Conservation (phyloP, 169 alveolate species). For the Cryptosporidium sp. region DNA sequence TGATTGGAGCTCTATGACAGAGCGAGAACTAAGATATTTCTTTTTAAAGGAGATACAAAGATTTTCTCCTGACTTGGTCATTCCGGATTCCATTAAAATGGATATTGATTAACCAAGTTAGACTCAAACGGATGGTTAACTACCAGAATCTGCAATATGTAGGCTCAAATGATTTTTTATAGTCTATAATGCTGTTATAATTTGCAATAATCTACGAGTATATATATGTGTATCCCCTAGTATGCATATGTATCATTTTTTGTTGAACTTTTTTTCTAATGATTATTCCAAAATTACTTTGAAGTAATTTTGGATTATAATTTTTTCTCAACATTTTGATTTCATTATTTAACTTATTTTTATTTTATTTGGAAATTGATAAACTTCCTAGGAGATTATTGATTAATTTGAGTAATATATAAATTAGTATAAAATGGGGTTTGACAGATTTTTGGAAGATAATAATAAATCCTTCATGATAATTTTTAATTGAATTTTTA, state of each 20-base stretch:
- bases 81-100: constrained; percentile 79
- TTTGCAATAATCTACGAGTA: neutral
- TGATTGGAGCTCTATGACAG: constrained; percentile 92
- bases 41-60: constrained; percentile 84
- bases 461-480: neutral
- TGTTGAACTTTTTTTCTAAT: neutral
- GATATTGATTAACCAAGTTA: constrained; percentile 14
- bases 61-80: constrained; percentile 87
- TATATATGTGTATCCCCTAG: neutral
- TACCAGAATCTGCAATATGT: constrained; percentile 6
- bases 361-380: neutral
- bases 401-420: neutral
- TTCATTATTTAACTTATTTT: neutral
- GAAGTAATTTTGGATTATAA: neutral
- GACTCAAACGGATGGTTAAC: neutral
- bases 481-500: no score
- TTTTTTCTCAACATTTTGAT: neutral
- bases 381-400: neutral
- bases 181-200: constrained; percentile 6
- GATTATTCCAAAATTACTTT: neutral
- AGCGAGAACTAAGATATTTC: constrained; percentile 88
- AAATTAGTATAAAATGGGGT: no score
- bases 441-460: neutral
- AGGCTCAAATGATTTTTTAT: constrained; percentile 18
- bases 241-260: neutral